Evolutionary conservation across 331 rosid species (phyloP).

Genomic region (Pyrus hybrid): DNA sequence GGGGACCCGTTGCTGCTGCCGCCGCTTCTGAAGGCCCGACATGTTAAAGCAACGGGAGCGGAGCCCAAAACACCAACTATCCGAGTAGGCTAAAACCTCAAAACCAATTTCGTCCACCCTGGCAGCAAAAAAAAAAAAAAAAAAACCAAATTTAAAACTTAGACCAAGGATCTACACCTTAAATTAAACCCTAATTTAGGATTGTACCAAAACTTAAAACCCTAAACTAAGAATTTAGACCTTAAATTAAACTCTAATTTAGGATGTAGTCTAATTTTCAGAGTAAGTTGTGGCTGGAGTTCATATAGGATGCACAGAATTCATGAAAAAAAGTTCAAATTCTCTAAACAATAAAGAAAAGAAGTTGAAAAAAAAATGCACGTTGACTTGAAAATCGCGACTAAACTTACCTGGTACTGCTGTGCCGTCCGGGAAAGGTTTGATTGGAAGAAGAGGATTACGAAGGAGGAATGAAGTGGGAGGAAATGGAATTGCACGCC

Average conservation of each 20-base stretch:
- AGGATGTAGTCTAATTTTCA: too few species aligned
- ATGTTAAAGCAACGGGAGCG: neutral
- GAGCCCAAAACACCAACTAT: neutral
- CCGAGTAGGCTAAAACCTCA: neutral
- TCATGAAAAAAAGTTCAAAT: neutral
- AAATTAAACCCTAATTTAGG: neutral
- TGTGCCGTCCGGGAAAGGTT: too few species aligned
- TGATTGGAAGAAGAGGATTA: too few species aligned
- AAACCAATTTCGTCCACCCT: neutral
- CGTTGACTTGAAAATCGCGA: neutral
- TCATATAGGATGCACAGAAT: neutral
- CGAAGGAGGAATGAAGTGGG: too few species aligned
- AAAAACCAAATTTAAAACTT: too few species aligned
- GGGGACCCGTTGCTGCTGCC: neutral
- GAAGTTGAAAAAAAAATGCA: neutral
- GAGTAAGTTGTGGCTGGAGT: neutral
- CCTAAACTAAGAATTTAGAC: too few species aligned
- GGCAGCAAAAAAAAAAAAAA: too few species aligned
- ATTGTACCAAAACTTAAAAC: too few species aligned
- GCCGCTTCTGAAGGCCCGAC: neutral
- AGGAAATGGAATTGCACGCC: too few species aligned
- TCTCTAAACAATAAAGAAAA: too few species aligned
- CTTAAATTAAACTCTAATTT: too few species aligned
- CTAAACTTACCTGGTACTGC: too few species aligned
- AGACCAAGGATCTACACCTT: neutral